Base-by-base conservation (phyloP, 805 yeast genomes). In the Starmerella powellii region DNA sequence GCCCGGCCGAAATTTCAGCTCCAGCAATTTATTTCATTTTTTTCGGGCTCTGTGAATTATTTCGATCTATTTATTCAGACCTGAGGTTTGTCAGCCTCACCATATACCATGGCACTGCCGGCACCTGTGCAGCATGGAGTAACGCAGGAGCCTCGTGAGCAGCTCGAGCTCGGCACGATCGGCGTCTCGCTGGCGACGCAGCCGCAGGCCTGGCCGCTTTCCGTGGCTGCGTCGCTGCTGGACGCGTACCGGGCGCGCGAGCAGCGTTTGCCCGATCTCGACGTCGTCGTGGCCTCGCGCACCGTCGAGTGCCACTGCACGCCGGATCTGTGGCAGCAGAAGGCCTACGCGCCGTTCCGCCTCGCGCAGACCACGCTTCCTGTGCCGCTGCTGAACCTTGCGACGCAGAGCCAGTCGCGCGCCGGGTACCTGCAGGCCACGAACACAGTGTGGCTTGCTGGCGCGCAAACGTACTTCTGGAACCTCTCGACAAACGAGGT, bases 391-490 rank as follows among this genome's bases (percentile, higher is more conserved):
- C 35, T 44, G 20, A 12, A 10, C 11, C 24, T 45, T 13, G 32
- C 37, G 18, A 13, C 40, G 26, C 2, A 12, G 8, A 29, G 24
- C 12, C 27, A n/a, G n/a, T n/a, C 42, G 17, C 12, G 18, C 45
- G 78, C 83, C 76, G 98, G 98, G 12, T 63, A 86, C 20, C 77
- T 91, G 51, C 74, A 87, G 0, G 86, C 80, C 44, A 70, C 91
- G 24, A 73, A 75, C 47, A 74, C 94, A 45, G 76, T 87, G 12
- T 91, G 96, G 95, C 71, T 88, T 26, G 75, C 80, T 3, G 74
- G 78, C 26, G 96, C 85, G 56, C 79, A 80, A 57, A 80, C 80
- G 53, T 66, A 88, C 53, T 68, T 93, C 19, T 91, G 97, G 97
- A 80, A 86, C 59, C 76, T 79, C 56, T 55, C 63, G 8, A 73